Evolutionary conservation across 495 filamentous ascomycete species (phyloP).

Genomic region (Lophiotrema nucula): DNA sequence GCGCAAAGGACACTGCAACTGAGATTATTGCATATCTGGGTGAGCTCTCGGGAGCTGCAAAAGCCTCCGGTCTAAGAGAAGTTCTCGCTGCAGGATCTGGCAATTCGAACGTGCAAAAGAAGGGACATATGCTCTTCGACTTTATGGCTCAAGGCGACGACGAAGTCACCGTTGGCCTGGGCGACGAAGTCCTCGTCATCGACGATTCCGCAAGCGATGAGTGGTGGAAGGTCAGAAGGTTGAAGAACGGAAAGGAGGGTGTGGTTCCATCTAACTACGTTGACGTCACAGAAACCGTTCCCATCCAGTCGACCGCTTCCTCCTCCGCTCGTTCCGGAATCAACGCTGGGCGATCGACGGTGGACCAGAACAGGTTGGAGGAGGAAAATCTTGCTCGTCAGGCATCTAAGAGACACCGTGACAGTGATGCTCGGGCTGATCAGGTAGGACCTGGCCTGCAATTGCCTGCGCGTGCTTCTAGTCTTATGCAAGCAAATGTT

Average conservation of each 20-base stretch:
- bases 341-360: slow-evolving; percentile 66
- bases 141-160: slow-evolving; percentile 96
- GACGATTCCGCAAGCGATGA: slow-evolving; percentile 92
- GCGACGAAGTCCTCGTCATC: slow-evolving; percentile 86
- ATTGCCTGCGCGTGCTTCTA: slow-evolving; percentile 68
- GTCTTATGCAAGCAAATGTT: slow-evolving; percentile 56
- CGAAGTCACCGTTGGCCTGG: slow-evolving; percentile 87
- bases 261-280: slow-evolving; percentile 98
- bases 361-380: slow-evolving; percentile 81
- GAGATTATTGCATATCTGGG: slow-evolving; percentile 87
- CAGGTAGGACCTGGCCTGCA: slow-evolving; percentile 76
- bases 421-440: slow-evolving; percentile 55
- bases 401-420: slow-evolving; percentile 60
- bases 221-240: slow-evolving; percentile 92
- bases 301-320: slow-evolving; percentile 33
- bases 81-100: slow-evolving; percentile 76
- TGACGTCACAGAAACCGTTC: slow-evolving; percentile 69
- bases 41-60: slow-evolving; percentile 80
- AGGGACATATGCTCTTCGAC: slow-evolving; percentile 84
- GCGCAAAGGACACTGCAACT: slow-evolving; percentile 92
- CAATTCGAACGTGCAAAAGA: slow-evolving; percentile 64
- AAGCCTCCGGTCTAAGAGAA: slow-evolving; percentile 81
- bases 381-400: slow-evolving; percentile 78
- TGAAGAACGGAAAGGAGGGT: slow-evolving; percentile 91
- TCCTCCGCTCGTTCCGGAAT: slow-evolving; percentile 51